Conservation (phyloP, 176 grass and related monocot species). For the Carex kokanica region DNA sequence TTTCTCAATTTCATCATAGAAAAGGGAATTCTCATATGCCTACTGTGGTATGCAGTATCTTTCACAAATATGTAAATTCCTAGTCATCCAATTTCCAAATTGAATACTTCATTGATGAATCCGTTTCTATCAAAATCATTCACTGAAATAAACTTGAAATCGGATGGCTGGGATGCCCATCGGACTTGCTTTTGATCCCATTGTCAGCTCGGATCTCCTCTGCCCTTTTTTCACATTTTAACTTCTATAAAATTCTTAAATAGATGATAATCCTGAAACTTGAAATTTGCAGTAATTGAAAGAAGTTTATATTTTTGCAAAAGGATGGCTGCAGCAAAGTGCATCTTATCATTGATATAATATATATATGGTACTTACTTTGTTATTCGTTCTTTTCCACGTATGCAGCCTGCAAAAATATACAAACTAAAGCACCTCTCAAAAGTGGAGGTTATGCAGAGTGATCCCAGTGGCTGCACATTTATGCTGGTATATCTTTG, state of each 20-base stretch:
- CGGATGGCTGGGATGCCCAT: background rate
- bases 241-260: background rate
- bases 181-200: background rate
- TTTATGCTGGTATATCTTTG: constrained; percentile 57
- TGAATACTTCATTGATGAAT: background rate
- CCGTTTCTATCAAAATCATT: background rate
- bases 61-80: background rate
- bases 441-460: constrained; percentile 76
- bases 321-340: background rate
- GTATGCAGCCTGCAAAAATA: constrained; percentile 61
- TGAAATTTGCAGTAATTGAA: background rate
- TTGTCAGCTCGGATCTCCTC: background rate
- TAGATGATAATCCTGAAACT: background rate
- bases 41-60: background rate
- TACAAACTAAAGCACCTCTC: constrained; percentile 99
- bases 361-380: background rate
- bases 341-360: background rate
- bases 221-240: background rate
- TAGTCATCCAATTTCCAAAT: background rate
- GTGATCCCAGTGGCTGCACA: constrained; percentile 82
- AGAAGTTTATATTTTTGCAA: background rate
- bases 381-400: background rate
- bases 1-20: background rate
- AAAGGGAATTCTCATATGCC: background rate
- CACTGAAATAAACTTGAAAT: background rate